Evolutionary conservation across 2,329 filamentous ascomycete genomes (phyloP).

Genomic region (Aaosphaeria pasadenensis): DNA sequence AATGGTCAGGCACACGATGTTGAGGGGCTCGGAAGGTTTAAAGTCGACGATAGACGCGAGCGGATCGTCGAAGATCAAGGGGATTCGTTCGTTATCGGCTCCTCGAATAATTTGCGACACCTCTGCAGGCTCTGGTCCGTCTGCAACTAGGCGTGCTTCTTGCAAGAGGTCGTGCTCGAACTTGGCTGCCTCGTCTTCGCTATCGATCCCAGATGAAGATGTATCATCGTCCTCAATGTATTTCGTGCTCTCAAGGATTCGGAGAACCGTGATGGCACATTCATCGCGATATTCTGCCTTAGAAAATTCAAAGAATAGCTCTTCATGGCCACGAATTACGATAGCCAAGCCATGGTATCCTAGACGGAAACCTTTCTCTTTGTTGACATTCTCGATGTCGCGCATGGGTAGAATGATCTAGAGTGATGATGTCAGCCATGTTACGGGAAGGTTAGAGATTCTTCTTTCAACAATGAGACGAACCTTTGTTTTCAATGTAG

Average conservation of each 20-base stretch:
- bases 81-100: constrained; percentile 56
- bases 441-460: neutral
- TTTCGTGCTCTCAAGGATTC: constrained; percentile 69
- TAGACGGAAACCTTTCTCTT: constrained; percentile 91
- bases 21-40: constrained; percentile 76
- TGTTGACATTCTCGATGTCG: constrained; percentile 89
- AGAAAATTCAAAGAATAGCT: constrained; percentile 93
- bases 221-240: constrained; percentile 68
- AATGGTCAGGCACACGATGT: constrained; percentile 90
- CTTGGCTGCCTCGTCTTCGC: constrained; percentile 70
- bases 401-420: constrained; percentile 78
- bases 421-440: constrained; percentile 1
- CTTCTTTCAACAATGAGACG: neutral
- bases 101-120: constrained; percentile 27
- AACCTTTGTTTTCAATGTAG: constrained; percentile 80
- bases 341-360: constrained; percentile 87
- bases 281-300: constrained; percentile 78
- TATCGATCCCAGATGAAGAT: constrained; percentile 65
- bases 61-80: constrained; percentile 86
- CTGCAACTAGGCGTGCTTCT: constrained; percentile 59
- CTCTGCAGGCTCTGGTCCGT: constrained; percentile 11
- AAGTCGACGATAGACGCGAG: constrained; percentile 86
- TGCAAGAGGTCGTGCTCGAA: constrained; percentile 79
- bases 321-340: constrained; percentile 91
- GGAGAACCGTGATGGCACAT: constrained; percentile 77